Evolutionary conservation across 1,284 basidiomycete genomes (phyloP).

Genomic region (Moniliella sp.): DNA sequence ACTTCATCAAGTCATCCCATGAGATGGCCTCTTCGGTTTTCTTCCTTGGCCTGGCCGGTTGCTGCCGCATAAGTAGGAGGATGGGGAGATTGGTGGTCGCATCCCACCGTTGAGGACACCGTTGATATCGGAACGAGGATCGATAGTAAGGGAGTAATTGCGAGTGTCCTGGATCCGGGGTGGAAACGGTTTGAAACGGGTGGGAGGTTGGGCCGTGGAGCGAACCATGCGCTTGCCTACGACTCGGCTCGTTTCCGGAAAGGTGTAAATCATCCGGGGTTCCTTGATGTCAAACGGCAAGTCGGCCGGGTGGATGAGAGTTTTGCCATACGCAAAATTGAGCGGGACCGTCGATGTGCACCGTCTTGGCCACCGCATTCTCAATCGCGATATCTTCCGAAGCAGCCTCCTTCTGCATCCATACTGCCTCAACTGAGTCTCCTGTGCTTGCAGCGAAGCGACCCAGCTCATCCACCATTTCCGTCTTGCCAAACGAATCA

Average conservation of each 20-base stretch:
- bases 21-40: slow-evolving; percentile 17
- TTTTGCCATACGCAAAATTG: slow-evolving; percentile 18
- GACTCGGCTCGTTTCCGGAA: slow-evolving; percentile 38
- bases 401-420: slow-evolving; percentile 26
- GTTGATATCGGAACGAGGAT: too few species aligned
- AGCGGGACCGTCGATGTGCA: slow-evolving; percentile 11
- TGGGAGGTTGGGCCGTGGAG: slow-evolving; percentile 9
- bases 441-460: slow-evolving; percentile 12
- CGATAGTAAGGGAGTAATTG: too few species aligned
- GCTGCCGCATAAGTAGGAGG: too few species aligned
- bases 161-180: too few species aligned
- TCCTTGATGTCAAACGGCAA: slow-evolving; percentile 37
- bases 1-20: slow-evolving; percentile 21
- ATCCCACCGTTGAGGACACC: too few species aligned
- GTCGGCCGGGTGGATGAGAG: slow-evolving; percentile 33
- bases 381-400: slow-evolving; percentile 16
- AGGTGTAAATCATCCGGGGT: slow-evolving; percentile 39
- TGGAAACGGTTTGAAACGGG: slow-evolving; percentile 16
- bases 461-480: slow-evolving; percentile 23
- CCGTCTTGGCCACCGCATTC: slow-evolving; percentile 8
- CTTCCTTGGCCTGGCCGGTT: slow-evolving; percentile 14
- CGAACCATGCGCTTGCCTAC: slow-evolving; percentile 31
- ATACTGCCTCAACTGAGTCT: slow-evolving; percentile 18
- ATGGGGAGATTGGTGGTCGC: too few species aligned
- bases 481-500: slow-evolving; percentile 38